These are phyloP conservation scores for Phoma sp. DNA, from an alignment of 2,329 filamentous ascomycete species.

Conservation along the genomic window DNA sequence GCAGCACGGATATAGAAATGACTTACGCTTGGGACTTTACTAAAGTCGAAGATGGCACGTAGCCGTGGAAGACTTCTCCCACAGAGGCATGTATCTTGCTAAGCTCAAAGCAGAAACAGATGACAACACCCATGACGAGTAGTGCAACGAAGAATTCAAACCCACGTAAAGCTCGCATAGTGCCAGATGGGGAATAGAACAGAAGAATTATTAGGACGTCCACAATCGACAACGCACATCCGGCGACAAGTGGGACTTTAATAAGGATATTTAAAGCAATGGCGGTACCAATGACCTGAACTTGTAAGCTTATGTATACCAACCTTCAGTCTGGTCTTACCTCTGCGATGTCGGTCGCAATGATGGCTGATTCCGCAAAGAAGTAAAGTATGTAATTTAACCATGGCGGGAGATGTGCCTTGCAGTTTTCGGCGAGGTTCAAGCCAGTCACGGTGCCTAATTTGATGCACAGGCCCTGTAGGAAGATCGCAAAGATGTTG, in stretches of 20 bases:
- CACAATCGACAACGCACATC: slow-evolving; percentile 62
- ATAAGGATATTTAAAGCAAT: slow-evolving; percentile 62
- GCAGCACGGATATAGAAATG: neutral
- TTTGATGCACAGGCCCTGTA: slow-evolving; percentile 70
- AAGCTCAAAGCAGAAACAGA: slow-evolving; percentile 64
- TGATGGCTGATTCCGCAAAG: slow-evolving; percentile 63
- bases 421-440: slow-evolving; percentile 58
- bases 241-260: slow-evolving; percentile 60
- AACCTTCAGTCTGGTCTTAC: slow-evolving; percentile 29
- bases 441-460: slow-evolving; percentile 58
- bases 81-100: slow-evolving; percentile 59
- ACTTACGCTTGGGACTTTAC: slow-evolving; percentile 58
- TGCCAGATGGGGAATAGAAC: slow-evolving; percentile 61
- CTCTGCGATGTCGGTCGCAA: slow-evolving; percentile 65
- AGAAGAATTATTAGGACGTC: slow-evolving; percentile 63
- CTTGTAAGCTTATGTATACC: slow-evolving; percentile 4
- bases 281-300: slow-evolving; percentile 60
- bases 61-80: slow-evolving; percentile 61
- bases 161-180: slow-evolving; percentile 57
- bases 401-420: slow-evolving; percentile 58
- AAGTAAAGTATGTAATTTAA: slow-evolving; percentile 61
- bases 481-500: slow-evolving; percentile 73
- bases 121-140: slow-evolving; percentile 61
- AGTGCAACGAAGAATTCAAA: slow-evolving; percentile 63
- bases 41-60: slow-evolving; percentile 60